Conservation (phyloP, 352 stramenopile genomes). For the Phytopythium aichiense region DNA sequence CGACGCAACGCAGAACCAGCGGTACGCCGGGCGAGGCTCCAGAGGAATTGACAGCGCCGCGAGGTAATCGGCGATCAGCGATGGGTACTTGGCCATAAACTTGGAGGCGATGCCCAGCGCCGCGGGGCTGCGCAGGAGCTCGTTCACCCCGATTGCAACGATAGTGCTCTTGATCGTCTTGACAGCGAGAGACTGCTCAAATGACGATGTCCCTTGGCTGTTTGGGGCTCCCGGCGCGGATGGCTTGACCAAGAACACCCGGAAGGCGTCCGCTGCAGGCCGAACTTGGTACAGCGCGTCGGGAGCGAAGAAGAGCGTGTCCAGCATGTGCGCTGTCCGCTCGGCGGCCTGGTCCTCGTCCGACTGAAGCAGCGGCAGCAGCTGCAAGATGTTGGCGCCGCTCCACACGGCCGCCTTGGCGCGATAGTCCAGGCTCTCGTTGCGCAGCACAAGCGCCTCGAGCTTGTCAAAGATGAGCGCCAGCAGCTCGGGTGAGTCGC, state of each 20-base stretch:
- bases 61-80: constrained; percentile 56
- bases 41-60: constrained; percentile 52
- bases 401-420: constrained; percentile 66
- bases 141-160: constrained; percentile 59
- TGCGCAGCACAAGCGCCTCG: constrained; percentile 47
- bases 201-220: constrained; percentile 19
- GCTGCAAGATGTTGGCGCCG: constrained; percentile 50
- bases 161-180: constrained; percentile 68
- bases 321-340: constrained; percentile 34
- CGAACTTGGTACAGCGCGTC: constrained; percentile 53
- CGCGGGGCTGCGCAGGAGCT: constrained; percentile 43
- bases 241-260: constrained; percentile 44
- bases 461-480: constrained; percentile 39
- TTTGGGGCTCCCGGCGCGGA: constrained; percentile 8
- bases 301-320: constrained; percentile 56
- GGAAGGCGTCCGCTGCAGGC: constrained; percentile 25
- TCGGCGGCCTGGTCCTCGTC: constrained; percentile 42
- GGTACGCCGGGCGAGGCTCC: constrained; percentile 66
- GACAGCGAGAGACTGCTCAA: constrained; percentile 40
- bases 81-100: constrained; percentile 63
- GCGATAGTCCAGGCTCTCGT: constrained; percentile 44
- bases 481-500: constrained; percentile 58
- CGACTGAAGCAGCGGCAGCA: constrained; percentile 64
- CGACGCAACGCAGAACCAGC: constrained; percentile 75
- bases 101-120: constrained; percentile 50